Base-by-base conservation (phyloP, 176 grass and related monocot genomes). In the Chloris gayana region DNA sequence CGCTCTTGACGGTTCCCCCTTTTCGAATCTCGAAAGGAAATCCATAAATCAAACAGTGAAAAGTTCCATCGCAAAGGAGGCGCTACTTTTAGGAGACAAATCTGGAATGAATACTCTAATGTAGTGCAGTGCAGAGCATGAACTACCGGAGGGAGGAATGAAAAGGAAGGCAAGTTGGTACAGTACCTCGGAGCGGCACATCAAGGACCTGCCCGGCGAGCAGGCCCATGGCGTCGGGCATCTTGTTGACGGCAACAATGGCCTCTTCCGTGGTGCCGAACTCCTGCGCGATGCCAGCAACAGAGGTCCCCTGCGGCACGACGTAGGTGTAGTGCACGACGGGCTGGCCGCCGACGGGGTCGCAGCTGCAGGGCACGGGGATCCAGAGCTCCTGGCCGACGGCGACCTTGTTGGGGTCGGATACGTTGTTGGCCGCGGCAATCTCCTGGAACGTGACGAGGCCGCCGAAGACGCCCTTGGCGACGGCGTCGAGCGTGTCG, bases 361-460 rank as follows among this genome's bases (percentile, higher is more conserved):
- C 96, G 80, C 96, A 99, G 90, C 96, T 99, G 79, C 96, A 99
- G 19, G 96, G 96, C 68, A 99, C 79, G 42, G 96, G 96, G 73
- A 99, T 88, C 88, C 89, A 76, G 67, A 99, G 86, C 86, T 95
- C 80, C 88, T 91, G 88, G 0, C 88, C 92, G 17, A 89, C 84
- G 25, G 78, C 59, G 41, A 99, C 69, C 60, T 22, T 49, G 38
- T 84, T 89, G 0, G 90, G 84, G 81, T 99, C 90, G 22, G 92
- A 87, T 17, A 99, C 84, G 57, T 89, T 91, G 85, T 99, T 99
- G 15, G 88, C 90, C 26, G 77, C 78, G 57, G 90, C 92, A 89
- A 99, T 93, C 78, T 99, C 96, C 82, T 91, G 72, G 85, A 57
- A 93, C 18, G 92, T 85, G 41, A 95, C 88, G 67, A 95, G 80